Base-by-base conservation (phyloP, 2,329 filamentous ascomycete species). In the Fusarium piperis region DNA sequence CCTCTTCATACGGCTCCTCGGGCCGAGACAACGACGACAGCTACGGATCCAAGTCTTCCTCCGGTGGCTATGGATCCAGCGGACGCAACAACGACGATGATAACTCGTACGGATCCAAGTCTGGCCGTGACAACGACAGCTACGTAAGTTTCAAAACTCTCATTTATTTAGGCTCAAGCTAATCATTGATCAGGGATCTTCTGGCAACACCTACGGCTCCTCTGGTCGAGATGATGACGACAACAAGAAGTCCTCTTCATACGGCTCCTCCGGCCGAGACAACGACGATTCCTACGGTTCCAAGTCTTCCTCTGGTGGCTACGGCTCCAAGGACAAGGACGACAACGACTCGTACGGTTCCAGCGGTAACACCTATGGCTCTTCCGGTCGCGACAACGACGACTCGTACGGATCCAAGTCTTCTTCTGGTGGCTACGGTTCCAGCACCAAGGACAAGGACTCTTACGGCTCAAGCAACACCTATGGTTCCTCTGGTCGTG, bases 211-310 rank as follows among this genome's bases (percentile, higher is more conserved):
- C 6, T 59, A 44, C 4, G 38, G 55, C 23, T 23, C 23, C 23
- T 23, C 23, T 23, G 23, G 23, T 9, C 39, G 39, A 20, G 11
- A 20, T 23, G n/a, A 44, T 2, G 51, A 38, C 36, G 48, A 58
- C 11, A 62, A 62, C 26, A 32, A 32, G 11, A 32, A 32, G 30
- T 32, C 30, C 30, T 56, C 57, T 2, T 66, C 23, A 23, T 23
- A 65, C 1, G 67, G 65, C 6, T 70, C 67, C 1, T 60, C 58
- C 0, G 58, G 44, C 23, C 41, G 44, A 2, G 32, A 52, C 33
- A 60, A 59, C 35, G 38, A 48, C 4, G 20, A 57, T 39, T 66
- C 35, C 20, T 57, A 71, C 20, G 68, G 68, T 10, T 68, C 26
- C 15, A 52, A 41, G 15, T 23, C 51, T 6, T 35, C 30, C 4